A percentile compares a stretch with the other conserved stretches of the same genome.
Evolutionary conservation across 306 rosid genomes (phyloP).

Genomic region (Vigna unguiculata): DNA sequence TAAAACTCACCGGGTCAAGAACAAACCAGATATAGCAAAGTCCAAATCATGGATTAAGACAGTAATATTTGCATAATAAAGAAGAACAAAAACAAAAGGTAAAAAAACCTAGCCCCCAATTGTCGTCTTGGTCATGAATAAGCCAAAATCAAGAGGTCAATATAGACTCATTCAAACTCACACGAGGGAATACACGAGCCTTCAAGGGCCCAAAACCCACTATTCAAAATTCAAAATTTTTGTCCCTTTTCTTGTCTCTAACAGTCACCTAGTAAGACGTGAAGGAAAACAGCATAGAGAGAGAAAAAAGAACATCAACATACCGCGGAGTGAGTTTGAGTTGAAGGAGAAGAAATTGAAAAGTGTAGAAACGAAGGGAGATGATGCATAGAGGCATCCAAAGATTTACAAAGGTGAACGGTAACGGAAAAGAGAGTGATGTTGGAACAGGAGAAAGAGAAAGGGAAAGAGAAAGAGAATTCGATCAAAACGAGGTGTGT

Average conservation of each 20-base stretch:
- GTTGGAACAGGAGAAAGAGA: neutral
- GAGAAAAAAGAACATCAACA: neutral
- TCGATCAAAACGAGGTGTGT: conserved; percentile 50
- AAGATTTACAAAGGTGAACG: neutral
- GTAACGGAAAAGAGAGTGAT: conserved; percentile 22
- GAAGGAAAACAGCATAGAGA: neutral
- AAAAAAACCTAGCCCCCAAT: conserved; percentile 41
- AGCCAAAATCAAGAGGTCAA: conserved; percentile 17
- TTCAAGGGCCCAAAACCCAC: conserved; percentile 35
- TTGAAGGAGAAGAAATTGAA: conserved; percentile 36
- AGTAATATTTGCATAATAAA: conserved; percentile 5
- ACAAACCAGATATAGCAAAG: neutral
- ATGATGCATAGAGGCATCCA: neutral
- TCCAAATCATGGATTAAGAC: neutral
- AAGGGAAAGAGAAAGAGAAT: conserved; percentile 20
- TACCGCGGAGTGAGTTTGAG: conserved; percentile 53
- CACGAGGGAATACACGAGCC: neutral
- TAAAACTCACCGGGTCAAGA: conserved; percentile 19
- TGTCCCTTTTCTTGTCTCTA: conserved; percentile 11
- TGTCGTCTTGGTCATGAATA: conserved; percentile 22
- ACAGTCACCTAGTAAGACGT: neutral
- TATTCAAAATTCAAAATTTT: conserved; percentile 37
- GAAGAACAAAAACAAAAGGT: neutral
- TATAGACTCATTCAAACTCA: conserved; percentile 22
- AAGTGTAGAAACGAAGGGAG: neutral